Evolutionary conservation across 345 rosid species (phyloP), one percentile per base, ranked within the genome.

Genomic region (Corchorus capsularis): DNA sequence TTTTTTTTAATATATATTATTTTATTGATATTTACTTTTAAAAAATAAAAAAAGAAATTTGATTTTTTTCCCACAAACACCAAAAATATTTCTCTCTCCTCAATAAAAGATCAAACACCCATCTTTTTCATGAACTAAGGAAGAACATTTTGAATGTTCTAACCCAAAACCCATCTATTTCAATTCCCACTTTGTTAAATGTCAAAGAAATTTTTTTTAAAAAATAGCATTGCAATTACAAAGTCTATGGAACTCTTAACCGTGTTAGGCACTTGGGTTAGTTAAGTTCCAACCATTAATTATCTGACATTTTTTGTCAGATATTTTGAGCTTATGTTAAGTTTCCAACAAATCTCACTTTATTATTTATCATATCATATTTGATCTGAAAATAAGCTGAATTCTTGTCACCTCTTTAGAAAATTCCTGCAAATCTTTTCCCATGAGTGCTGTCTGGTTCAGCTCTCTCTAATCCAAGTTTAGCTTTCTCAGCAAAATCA

Each of bases 381-480:
- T 6, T 9, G 63, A 57, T 20, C 41, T 5, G 14, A 32, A 43
- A 16, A 50, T 16, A 70, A 32, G 47, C 27, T 53, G 34, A 37
- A 70, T 53, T 35, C n/a, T 15, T 53, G 62, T 64, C 69, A 70
- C 50, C 76, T 82, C 75, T 87, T 87, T 9, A 91, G 88, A 77
- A 91, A 91, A 43, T 83, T 85, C 79, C 78, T 86, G 87, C 96
- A 91, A 17, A 91, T 88, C 74, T 75, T 84, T 60, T 81, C 86
- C 96, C 88, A 88, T n/a, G n/a, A n/a, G n/a, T n/a, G 56, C 79
- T 81, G 71, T 89, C 92, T 0, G 93, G 93, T 73, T 86, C 89
- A 34, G 85, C 85, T 32, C 52, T 77, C 82, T 88, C 86, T 20
- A 89, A 78, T n/a, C 79, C 83, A 4, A 71, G 9, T 79, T 84